Evolutionary conservation across 2,329 filamentous ascomycete species (phyloP).

Genomic region (Ophiostoma ulmi): DNA sequence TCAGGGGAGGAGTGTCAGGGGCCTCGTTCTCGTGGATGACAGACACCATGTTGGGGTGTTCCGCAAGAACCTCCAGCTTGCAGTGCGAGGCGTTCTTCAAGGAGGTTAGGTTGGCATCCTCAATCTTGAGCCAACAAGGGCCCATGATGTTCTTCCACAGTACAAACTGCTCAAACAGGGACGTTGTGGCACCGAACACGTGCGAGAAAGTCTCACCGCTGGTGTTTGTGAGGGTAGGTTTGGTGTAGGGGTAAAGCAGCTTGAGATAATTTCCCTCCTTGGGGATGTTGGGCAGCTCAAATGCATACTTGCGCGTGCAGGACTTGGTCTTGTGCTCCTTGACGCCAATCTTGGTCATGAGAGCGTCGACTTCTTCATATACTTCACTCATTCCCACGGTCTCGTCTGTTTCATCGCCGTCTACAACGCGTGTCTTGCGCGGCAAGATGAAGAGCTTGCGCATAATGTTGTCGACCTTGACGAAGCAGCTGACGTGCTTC

Average conservation of each 20-base stretch:
- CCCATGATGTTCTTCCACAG: constrained; percentile 99
- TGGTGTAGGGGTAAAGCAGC: constrained; percentile 90
- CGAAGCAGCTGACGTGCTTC: constrained; percentile 81
- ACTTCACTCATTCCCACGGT: constrained; percentile 83
- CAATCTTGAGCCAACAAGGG: constrained; percentile 91
- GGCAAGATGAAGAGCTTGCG: constrained; percentile 92
- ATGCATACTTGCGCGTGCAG: constrained; percentile 87
- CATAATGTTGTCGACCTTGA: constrained; percentile 91
- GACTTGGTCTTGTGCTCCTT: constrained; percentile 90
- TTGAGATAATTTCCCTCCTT: constrained; percentile 90
- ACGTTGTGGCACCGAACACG: constrained; percentile 88
- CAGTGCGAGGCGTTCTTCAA: constrained; percentile 94
- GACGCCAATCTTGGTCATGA: constrained; percentile 85
- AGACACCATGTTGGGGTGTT: constrained; percentile 70
- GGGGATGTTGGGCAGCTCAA: constrained; percentile 81
- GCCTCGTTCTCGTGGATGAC: constrained; percentile 72
- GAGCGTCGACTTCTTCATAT: constrained; percentile 78
- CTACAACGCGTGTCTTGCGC: constrained; percentile 54
- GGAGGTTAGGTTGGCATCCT: constrained; percentile 74
- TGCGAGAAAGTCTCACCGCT: constrained; percentile 87
- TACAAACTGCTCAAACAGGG: constrained; percentile 95
- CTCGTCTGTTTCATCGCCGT: constrained; percentile 66
- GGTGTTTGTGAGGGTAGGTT: constrained; percentile 65
- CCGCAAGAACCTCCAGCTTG: constrained; percentile 83
- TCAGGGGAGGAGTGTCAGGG: constrained; percentile 77